These are phyloP conservation scores for Myriosclerotinia duriaeana DNA, from an alignment of 2,329 filamentous ascomycete genomes.

Conservation along the genomic window DNA sequence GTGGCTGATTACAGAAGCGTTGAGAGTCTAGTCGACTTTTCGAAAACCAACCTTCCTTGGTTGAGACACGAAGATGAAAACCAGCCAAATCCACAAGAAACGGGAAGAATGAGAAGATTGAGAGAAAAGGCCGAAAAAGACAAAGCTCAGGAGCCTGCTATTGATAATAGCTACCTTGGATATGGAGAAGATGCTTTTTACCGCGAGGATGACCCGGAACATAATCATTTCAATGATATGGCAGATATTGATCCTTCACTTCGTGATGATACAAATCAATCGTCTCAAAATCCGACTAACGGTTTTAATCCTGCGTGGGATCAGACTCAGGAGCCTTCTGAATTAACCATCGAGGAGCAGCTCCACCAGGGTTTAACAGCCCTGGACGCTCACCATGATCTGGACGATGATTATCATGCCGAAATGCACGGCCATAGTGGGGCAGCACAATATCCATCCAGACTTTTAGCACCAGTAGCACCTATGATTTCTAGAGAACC, in stretches of 20 bases:
- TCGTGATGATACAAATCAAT: slow-evolving; percentile 22
- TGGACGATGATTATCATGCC: slow-evolving; percentile 26
- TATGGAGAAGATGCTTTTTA: slow-evolving; percentile 23
- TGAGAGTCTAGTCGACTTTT: slow-evolving; percentile 87
- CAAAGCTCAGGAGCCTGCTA: slow-evolving; percentile 35
- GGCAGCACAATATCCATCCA: slow-evolving; percentile 31
- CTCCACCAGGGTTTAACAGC: slow-evolving; percentile 14
- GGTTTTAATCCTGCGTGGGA: not conserved
- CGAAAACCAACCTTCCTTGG: slow-evolving; percentile 84
- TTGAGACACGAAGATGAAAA: slow-evolving; percentile 60
- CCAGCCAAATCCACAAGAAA: slow-evolving; percentile 44
- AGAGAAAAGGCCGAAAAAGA: slow-evolving; percentile 40
- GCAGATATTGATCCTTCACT: slow-evolving; percentile 39
- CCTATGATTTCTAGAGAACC: slow-evolving; percentile 27
- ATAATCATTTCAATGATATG: slow-evolving; percentile 30
- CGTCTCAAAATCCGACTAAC: not conserved
- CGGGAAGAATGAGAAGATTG: slow-evolving; percentile 40
- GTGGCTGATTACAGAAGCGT: slow-evolving; percentile 90
- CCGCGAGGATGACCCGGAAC: slow-evolving; percentile 13
- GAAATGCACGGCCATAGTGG: slow-evolving; percentile 15
- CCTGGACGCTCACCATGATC: slow-evolving; percentile 28
- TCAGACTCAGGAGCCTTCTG: not conserved
- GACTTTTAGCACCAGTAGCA: slow-evolving; percentile 30
- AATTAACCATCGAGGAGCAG: not conserved
- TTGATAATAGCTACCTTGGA: slow-evolving; percentile 34